phyloP scores from a whole-genome alignment of 306 rosid species.

The Carpinus fangiana region DNA sequence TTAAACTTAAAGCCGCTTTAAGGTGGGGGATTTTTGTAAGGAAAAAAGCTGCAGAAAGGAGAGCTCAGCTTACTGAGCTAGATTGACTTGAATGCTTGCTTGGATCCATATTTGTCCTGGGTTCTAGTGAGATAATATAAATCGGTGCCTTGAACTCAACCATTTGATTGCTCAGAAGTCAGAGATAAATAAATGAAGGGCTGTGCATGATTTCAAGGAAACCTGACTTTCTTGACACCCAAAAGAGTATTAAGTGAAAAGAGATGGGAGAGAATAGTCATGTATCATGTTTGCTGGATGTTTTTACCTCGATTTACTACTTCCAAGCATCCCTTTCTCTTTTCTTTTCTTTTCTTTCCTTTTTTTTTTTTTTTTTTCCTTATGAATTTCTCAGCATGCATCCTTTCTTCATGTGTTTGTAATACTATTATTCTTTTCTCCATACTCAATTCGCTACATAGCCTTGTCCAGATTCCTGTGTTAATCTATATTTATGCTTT shows the following conservation, averaged over 20 bases:
- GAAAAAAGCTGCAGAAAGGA: constrained; percentile 73
- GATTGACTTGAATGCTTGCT: constrained; percentile 46
- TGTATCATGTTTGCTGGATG: not conserved
- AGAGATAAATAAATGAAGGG: not conserved
- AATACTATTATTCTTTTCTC: not conserved
- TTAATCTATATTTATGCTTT: not conserved
- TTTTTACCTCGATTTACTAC: not conserved
- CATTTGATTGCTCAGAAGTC: not conserved
- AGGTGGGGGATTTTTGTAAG: constrained; percentile 90
- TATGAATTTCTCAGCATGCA: not conserved
- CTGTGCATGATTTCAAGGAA: not conserved
- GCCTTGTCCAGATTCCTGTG: not conserved
- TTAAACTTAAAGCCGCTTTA: constrained; percentile 86
- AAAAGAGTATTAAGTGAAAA: not conserved
- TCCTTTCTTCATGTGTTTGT: not conserved
- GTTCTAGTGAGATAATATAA: not conserved
- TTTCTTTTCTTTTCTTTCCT: not conserved
- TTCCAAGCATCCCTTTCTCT: not conserved
- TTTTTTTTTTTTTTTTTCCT: not conserved
- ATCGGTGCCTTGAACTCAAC: not conserved
- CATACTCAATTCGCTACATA: not conserved
- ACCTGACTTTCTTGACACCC: not conserved
- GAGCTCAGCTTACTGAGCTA: constrained; percentile 84
- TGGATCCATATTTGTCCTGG: not conserved
- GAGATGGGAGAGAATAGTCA: not conserved